Base-by-base conservation (phyloP, 2,329 filamentous ascomycete genomes). In the Talaromyces marneffei region DNA sequence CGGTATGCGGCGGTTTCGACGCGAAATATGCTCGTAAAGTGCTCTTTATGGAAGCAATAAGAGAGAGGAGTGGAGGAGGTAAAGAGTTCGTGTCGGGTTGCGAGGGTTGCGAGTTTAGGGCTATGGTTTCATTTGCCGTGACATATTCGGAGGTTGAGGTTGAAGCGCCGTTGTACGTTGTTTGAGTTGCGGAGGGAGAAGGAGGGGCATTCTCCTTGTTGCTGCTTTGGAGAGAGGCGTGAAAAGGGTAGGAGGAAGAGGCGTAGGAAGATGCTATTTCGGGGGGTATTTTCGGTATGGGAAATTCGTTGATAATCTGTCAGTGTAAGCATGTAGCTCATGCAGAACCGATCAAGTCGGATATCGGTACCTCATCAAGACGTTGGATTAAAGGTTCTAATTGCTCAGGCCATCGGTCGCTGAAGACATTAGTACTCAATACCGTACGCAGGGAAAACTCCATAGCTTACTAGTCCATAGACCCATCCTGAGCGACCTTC, bases 1-100 rank as follows among this genome's bases (percentile, higher is more conserved):
- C 84, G 2, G 94, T 97, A 73, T 97, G 91, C 0, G 94, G 94
- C 1, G 94, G 93, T 67, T 89, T 84, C 2, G 80, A 79, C 23
- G 84, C 72, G 75, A 99, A 99, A 66, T 83, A 84, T 2, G 79
- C 80, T 55, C 76, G 80, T 40, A 96, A 79, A 16, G 87, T 86
- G 16, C 71, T 72, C 64, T 76, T 72, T 58, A 91, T 87, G 61
- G 84, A 84, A 62, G 75, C 72, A 52, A 91, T 77, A 71, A 91
- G 84, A 59, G 82, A 80, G 61, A 81, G 76, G 55, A 93, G 79
- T 64, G 87, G 86, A 7, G 81, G 80, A 2, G 89, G 88, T 14
- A 92, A 80, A 42, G 79, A 78, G 9, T 79, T 66, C n/a, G 73
- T 80, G 78, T 23, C 79, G 74, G 54, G 78, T 66, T 65, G 80